Base-by-base conservation (phyloP, 768 basidiomycete genomes). In the Paxillus involutus region DNA sequence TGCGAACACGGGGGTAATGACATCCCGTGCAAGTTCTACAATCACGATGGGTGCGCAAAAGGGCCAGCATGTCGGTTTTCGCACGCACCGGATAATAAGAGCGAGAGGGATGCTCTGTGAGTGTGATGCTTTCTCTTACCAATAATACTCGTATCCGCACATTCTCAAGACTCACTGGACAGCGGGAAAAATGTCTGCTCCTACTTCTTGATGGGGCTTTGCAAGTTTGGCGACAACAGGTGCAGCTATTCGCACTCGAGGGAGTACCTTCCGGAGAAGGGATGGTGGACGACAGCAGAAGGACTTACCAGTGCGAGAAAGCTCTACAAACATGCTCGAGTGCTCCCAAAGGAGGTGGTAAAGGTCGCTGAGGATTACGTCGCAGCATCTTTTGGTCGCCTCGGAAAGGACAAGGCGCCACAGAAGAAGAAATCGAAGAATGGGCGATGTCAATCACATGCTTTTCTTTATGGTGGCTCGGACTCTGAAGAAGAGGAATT, bases 161-260 rank as follows among this genome's bases (percentile, higher is more conserved):
- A 32, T 29, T 4, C 42, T 42, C n/a, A 13, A 17, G 3, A 54
- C 11, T 14, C 16, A 9, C 51, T 46, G 7, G 11, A 14, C 52
- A 85, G 83, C 2, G 82, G 83, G 1, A 73, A 75, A 49, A 85
- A 82, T 48, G 79, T 81, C 17, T 82, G 80, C 60, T 36, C 72
- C 6, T 68, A 71, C 55, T 76, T 68, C 55, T 60, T 81, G 21
- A 57, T 80, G 10, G 72, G 65, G 12, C 54, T 56, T 2, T 80
- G 80, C 70, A 71, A 67, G 46, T 77, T 72, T 56, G 68, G 72
- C 10, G 61, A 46, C 10, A 44, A 59, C 4, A 68, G 66, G 40
- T 84, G 82, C 57, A 71, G 72, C 6, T 83, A 84, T 58, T 67
- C 75, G 11, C 83, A 85, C 59, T 72, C 75, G 21, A 76, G 70